These are phyloP conservation scores for Fibroporia radiculosa DNA, from an alignment of 768 basidiomycete species.

Conservation along the genomic window DNA sequence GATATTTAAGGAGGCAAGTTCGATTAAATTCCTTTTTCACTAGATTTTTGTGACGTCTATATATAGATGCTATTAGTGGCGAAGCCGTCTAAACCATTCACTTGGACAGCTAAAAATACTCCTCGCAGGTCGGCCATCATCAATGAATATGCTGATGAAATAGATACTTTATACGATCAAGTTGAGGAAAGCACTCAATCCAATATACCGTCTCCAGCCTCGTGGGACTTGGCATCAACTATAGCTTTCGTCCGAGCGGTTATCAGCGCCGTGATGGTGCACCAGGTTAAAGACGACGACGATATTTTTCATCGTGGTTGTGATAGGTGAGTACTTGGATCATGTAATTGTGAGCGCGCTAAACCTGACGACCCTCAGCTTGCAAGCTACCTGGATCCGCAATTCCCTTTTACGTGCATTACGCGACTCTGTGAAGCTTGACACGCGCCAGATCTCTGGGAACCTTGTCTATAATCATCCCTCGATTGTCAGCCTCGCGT, in stretches of 20 bases:
- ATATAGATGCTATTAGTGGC: conserved; percentile 27
- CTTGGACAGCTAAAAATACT: conserved; percentile 27
- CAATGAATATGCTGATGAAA: conserved; percentile 30
- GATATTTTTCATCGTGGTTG: conserved; percentile 15
- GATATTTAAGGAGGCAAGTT: conserved; percentile 37
- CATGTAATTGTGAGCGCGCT: no score
- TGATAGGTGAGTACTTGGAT: conserved; percentile 14
- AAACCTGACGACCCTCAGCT: conserved; percentile 10
- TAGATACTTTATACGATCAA: conserved; percentile 27
- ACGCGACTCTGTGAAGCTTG: background rate
- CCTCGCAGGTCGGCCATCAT: conserved; percentile 22
- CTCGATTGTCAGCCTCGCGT: background rate
- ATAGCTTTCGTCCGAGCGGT: conserved; percentile 25
- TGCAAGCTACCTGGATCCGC: conserved; percentile 25
- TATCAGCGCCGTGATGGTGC: conserved; percentile 26
- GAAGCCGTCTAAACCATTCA: conserved; percentile 22
- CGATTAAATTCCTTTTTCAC: background rate
- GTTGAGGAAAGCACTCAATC: conserved; percentile 27
- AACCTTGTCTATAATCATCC: conserved; percentile 1
- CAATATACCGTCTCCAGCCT: conserved; percentile 20
- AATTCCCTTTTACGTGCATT: conserved; percentile 24
- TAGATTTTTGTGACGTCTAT: background rate
- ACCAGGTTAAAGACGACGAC: conserved; percentile 23
- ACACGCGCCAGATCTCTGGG: background rate
- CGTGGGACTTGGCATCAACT: conserved; percentile 19